phyloP scores from a whole-genome alignment of 306 rosid species.

The Senna tora region DNA sequence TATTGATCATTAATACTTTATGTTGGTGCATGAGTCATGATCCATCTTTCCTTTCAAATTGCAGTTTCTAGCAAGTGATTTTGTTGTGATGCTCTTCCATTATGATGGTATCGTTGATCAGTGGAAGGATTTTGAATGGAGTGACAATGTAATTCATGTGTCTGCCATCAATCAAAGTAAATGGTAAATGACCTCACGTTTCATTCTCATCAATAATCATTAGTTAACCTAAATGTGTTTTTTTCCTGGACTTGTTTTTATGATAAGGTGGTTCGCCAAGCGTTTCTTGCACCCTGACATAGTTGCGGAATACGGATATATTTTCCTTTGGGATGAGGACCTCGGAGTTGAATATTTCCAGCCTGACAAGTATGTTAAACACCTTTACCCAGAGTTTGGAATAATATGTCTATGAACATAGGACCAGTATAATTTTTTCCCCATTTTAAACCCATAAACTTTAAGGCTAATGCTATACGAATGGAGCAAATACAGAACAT shows the following conservation, averaged over 20 bases:
- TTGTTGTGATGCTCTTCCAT: slow-evolving; percentile 84
- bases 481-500: neutral
- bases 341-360: slow-evolving; percentile 83
- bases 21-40: slow-evolving; percentile 26
- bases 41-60: slow-evolving; percentile 23
- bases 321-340: slow-evolving; percentile 99
- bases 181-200: slow-evolving; percentile 57
- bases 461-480: neutral
- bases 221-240: slow-evolving; percentile 21
- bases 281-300: slow-evolving; percentile 97
- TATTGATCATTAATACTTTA: neutral
- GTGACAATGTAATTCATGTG: slow-evolving; percentile 62
- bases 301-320: slow-evolving; percentile 73
- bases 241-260: slow-evolving; percentile 30
- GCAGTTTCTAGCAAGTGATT: slow-evolving; percentile 75
- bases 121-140: slow-evolving; percentile 78
- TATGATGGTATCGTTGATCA: slow-evolving; percentile 71
- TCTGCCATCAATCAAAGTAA: slow-evolving; percentile 72
- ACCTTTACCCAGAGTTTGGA: neutral
- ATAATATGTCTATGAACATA: neutral
- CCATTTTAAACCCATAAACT: neutral
- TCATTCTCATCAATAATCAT: slow-evolving; percentile 14
- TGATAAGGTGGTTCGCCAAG: slow-evolving; percentile 95
- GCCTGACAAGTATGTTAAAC: slow-evolving; percentile 60
- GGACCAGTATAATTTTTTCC: neutral